Base-by-base conservation (phyloP, 1,284 basidiomycete genomes). In the Marasmius oreades region DNA sequence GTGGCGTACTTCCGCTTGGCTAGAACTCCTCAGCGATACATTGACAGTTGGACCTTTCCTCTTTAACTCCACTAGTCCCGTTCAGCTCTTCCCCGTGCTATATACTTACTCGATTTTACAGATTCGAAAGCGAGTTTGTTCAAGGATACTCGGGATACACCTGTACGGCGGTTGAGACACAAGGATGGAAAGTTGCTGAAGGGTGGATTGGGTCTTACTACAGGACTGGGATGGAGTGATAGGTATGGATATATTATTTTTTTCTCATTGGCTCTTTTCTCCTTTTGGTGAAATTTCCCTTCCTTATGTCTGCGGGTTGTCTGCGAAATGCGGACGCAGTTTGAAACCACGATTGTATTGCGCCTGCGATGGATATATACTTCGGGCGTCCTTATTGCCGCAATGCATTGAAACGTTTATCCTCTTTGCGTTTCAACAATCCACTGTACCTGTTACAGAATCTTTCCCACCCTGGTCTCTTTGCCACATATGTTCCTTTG, bases 141-240 rank as follows among this genome's bases (percentile, higher is more conserved):
- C 59, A 85, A 83, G 62, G 88, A 91, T 56, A 73, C 81, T 23
- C 76, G 88, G 1, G 83, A 90, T 63, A 90, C 88, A 0, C 75
- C 76, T 1, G 74, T 75, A 59, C 74, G 90, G 26, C 74, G 86
- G 23, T 72, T 78, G 3, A 73, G 90, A 20, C 89, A 92, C 68
- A 80, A 88, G 2, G 89, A 92, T 65, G 88, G 88, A 0, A 73
- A 71, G n/a, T 64, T 85, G 11, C 71, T 92, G 48, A 71, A 76
- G 43, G 88, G 86, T 2, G 89, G 89, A 1, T 81, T 92, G 60
- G 89, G 90, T 0, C 68, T 92, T 52, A 92, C 90, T 2, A 92
- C 89, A 2, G 89, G 89, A 0, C 73, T 92, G 16, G 89, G 89
- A 0, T 92, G 89, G 90, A 90, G 87, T 65, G 90, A 92, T 65